Evolutionary conservation across 305 asterid species (phyloP), one percentile per base, ranked within the genome.

Genomic region (Solanum chacoense): DNA sequence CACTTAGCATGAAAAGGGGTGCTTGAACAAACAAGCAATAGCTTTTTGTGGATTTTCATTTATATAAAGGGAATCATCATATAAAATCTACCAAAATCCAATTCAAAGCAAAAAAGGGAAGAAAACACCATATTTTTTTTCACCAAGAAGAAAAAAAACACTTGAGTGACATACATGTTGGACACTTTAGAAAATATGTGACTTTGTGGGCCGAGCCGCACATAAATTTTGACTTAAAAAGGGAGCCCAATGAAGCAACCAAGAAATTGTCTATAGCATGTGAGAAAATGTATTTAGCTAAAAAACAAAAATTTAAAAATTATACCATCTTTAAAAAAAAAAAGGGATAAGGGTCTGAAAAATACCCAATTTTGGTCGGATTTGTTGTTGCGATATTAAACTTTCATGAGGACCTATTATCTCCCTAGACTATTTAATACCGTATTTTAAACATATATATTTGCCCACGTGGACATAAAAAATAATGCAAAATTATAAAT

Each of bases 211-310:
- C 35, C 88, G 89, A 81, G 90, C 24, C 50, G 91, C 90, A 84
- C 20, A 71, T 29, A 59, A 74, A 26, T 86, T 73, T 91, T 89
- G 91, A 91, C 93, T 50, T 26, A 8, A 18, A 37, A 74, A 16
- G 26, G 78, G 32, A 24, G 40, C 84, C 59, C 29, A 74, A 89
- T 63, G 92, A 91, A 91, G 29, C 91, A 71, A n/a, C 92, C 88
- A n/a, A 87, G 89, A 88, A 91, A 69, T 32, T 7, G 38, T 22
- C 83, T 32, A 37, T 35, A n/a, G 69, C 91, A 69, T 35, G 29
- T 36, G 72, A 67, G 65, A 24, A 65, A 24, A 59, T 73, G n/a
- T 40, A 8, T 9, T 11, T 36, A 45, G 69, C 31, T 63, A 36
- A 76, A 22, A 28, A 71, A 11, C 16, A 40, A 67, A 24, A 65